phyloP scores from a whole-genome alignment of 305 asterid species.

The Fraxinus nigra region DNA sequence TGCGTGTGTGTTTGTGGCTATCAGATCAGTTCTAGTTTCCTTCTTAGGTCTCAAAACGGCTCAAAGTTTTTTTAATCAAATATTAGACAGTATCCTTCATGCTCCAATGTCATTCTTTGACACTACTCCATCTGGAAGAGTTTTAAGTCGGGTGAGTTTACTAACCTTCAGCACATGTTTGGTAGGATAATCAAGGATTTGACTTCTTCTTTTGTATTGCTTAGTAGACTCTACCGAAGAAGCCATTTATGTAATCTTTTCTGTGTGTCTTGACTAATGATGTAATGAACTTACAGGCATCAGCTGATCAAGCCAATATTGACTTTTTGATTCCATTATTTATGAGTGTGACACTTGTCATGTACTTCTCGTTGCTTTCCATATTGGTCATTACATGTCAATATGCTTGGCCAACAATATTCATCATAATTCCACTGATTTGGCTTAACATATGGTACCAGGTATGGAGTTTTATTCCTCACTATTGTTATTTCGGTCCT shows the following conservation, averaged over 20 bases:
- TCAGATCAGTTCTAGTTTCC: constrained; percentile 36
- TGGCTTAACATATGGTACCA: constrained; percentile 75
- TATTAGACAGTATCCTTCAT: constrained; percentile 49
- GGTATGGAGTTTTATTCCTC: constrained; percentile 34
- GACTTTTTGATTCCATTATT: constrained; percentile 55
- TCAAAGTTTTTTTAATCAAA: constrained; percentile 48
- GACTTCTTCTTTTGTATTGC: neutral
- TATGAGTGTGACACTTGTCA: constrained; percentile 31
- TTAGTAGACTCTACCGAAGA: neutral
- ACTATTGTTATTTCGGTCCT: neutral
- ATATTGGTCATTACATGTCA: constrained; percentile 50
- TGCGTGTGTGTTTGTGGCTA: constrained; percentile 25
- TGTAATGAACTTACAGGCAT: constrained; percentile 41
- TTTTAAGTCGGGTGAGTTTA: constrained; percentile 55
- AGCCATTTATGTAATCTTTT: neutral
- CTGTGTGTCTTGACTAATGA: neutral
- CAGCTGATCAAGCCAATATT: constrained; percentile 55
- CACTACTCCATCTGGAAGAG: constrained; percentile 85
- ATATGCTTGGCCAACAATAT: constrained; percentile 64
- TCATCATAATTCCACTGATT: constrained; percentile 53
- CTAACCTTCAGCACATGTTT: neutral
- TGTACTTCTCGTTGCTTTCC: constrained; percentile 44
- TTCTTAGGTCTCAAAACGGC: constrained; percentile 53
- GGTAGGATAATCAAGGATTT: neutral
- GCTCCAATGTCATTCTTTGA: constrained; percentile 92